These are phyloP conservation scores for Prunus salicina DNA, from an alignment of 306 rosid species.

Conservation along the genomic window DNA sequence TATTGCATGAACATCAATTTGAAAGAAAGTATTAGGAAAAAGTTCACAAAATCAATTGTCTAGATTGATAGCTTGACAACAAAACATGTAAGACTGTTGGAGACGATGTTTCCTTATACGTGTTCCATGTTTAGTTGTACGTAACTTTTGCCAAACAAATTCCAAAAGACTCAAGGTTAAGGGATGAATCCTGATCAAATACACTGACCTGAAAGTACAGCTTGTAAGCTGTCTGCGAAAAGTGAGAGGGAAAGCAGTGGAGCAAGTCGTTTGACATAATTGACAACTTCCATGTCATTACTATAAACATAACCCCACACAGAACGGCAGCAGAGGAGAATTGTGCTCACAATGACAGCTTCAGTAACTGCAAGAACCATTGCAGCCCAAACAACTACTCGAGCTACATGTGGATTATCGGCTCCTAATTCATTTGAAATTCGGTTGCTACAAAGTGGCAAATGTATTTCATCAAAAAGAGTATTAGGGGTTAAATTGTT, in stretches of 20 bases:
- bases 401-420: slow-evolving; percentile 49
- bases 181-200: not conserved
- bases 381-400: slow-evolving; percentile 20
- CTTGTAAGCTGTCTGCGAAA: slow-evolving; percentile 31
- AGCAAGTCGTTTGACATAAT: slow-evolving; percentile 35
- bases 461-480: not conserved
- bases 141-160: no score
- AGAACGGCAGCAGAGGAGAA: slow-evolving; percentile 25
- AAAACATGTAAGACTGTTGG: no score
- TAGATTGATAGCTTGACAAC: no score
- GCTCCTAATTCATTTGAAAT: slow-evolving; percentile 66
- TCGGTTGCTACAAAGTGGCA: slow-evolving; percentile 32
- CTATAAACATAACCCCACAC: slow-evolving; percentile 49
- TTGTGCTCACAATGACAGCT: slow-evolving; percentile 28
- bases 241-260: slow-evolving; percentile 42
- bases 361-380: slow-evolving; percentile 37
- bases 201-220: slow-evolving; percentile 35
- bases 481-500: not conserved
- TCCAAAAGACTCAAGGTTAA: no score
- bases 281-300: slow-evolving; percentile 46
- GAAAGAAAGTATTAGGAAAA: no score
- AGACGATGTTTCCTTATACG: no score
- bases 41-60: no score
- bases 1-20: no score
- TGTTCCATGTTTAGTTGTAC: no score